Base-by-base conservation (phyloP, 257 asterid species). In the Coffea eugenioides region DNA sequence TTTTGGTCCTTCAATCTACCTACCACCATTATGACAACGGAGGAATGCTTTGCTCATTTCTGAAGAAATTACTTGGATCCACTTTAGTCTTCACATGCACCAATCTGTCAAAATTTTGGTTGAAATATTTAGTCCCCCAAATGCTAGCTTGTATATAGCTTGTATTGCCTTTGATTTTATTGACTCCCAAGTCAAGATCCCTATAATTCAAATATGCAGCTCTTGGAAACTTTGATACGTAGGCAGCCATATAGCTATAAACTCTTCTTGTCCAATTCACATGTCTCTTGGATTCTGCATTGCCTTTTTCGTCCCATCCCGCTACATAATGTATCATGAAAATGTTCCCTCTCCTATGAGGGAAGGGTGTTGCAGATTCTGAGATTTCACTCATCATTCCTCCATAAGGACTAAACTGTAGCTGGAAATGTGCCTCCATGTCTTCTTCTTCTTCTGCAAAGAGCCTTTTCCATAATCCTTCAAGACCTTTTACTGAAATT, bases 381-480 rank as follows among this genome's bases (percentile, higher is more conserved):
- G 75, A 70, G 20, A 70, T 45, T 45, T 70, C 14, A 45, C 36
- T 45, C 36, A 70, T 1, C 57, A 8, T 70, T 70, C 75, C 75
- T 70, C 75, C 75, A 9, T 9, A 70, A 43, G 75, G 75, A 45
- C 36, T 70, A 36, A 70, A 21, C 31, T 69, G 15, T n/a, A 69
- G 6, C 51, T 16, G 6, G 4, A 4, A 9, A 13, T 0, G 0
- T 67, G 48, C 12, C 18, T 6, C 6, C 41, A 2, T 79, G 12
- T 45, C 84, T 25, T 80, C 83, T 52, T 82, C 84, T 8, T 45
- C 84, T 34, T 80, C 83, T 61, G 80, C 84, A 1, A 41, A 43
- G 0, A 89, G 79, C 15, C 83, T 79, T 20, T 51, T 49, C 91
- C 91, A 89, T 57, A 87, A 77, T 14, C 83, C 84, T 77, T 79